Evolutionary conservation across 306 rosid genomes (phyloP), one percentile per base, ranked within the genome.

Genomic region (Quercus berberidifolia): DNA sequence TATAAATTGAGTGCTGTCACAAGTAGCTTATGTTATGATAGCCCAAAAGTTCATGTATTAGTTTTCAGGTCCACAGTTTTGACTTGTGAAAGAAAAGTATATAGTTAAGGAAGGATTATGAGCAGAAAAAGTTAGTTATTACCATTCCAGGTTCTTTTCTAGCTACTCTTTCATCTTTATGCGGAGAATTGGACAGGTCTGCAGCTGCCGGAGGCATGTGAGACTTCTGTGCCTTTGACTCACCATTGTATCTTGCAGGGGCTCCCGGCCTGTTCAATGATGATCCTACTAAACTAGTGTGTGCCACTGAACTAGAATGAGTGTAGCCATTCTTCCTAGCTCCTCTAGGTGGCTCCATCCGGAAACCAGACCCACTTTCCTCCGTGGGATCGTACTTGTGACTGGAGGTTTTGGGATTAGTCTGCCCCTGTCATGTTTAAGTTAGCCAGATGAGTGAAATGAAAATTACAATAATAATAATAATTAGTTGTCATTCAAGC

Each of bases 181-280:
- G 18, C 12, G 83, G 80, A 81, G 85, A 72, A 68, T 18, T 56
- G 12, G 86, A 84, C 4, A 79, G 85, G 58, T 86, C 92, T 28
- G 74, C 70, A 28, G 63, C 62, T 67, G 71, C 54, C 5, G 76
- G 91, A 84, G 84, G 83, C 83, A 80, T 38, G 69, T 82, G 83
- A 84, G 90, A 87, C 62, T 59, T 91, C 65, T 86, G 93, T 1
- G 88, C 71, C 78, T 80, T 71, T 17, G 86, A 83, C 69, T 80
- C 90, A 17, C 82, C 73, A 41, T 77, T 79, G 55, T 69, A 72
- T 78, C 62, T 82, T 20, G 76, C 58, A 58, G 87, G 71, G 17
- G 86, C 86, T 38, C 25, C 43, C n/a, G 25, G 85, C 79, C 86
- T 88, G 75, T 71, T 74, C 80, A 83, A 55, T 25, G 86, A 74